Conservation (phyloP, 2,329 filamentous ascomycete genomes). For the Colletotrichum salicis region DNA sequence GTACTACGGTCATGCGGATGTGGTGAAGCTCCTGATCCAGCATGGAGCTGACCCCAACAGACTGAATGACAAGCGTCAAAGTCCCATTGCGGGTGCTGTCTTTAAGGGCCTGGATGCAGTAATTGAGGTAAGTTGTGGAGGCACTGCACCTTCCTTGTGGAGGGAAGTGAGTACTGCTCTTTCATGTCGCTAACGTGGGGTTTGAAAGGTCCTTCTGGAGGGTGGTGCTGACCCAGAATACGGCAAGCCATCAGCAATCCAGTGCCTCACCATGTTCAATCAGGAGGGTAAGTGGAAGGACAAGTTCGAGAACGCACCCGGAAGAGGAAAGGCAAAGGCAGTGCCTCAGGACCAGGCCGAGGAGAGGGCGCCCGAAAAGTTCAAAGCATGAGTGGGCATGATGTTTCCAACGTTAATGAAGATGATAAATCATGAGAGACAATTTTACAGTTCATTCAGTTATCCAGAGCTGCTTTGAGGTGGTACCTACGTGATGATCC, state of each 20-base stretch:
- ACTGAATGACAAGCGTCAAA: conserved; percentile 75
- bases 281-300: conserved; percentile 61
- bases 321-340: conserved; percentile 54
- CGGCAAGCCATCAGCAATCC: conserved; percentile 59
- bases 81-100: conserved; percentile 75
- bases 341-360: conserved; percentile 22
- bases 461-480: neutral
- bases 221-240: conserved; percentile 65
- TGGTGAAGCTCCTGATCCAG: conserved; percentile 69
- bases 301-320: conserved; percentile 61
- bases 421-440: neutral
- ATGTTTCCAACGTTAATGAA: neutral
- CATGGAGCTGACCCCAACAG: conserved; percentile 74
- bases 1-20: conserved; percentile 73
- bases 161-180: too few relatives aligned
- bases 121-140: conserved; percentile 57
- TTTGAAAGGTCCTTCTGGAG: conserved; percentile 55
- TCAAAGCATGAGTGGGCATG: conserved; percentile 17
- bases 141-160: too few relatives aligned
- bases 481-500: neutral
- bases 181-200: neutral
- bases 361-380: conserved; percentile 27
- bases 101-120: conserved; percentile 77
- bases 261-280: conserved; percentile 62
- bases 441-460: neutral